Evolutionary conservation across 108 stramenopile species (phyloP), one percentile per base, ranked within the genome.

Genomic region (Parmales sp.): DNA sequence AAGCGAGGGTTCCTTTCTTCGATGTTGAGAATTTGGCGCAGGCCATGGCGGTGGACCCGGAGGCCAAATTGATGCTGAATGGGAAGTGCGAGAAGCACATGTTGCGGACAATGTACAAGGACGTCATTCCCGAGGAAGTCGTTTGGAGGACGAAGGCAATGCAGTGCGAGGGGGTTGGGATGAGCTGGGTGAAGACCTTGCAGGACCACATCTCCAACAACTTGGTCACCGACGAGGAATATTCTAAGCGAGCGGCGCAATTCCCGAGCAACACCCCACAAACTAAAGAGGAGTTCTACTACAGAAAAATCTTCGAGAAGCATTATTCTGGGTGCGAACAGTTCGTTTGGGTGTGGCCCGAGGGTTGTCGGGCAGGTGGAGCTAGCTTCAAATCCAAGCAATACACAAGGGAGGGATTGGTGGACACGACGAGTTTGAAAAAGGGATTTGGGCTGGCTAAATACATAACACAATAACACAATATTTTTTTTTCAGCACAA

Each of bases 121-220:
- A n/a, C n/a, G 65, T 71, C 38, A 86, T 88, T 72, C 87, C 87
- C 9, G 64, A 31, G 9, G 82, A 83, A 3, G 79, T 88, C 3
- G 64, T 88, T 28, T 88, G 87, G 87, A 68, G 87, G 38, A 83
- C 87, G 36, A 88, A 88, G 81, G 87, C 87, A 13, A 88, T 88
- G 87, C 87, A 88, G 67, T 88, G 87, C 44, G 87, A 88, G 67
- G 87, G 87, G 54, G 87, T 88, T 23, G 87, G 87, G 28, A 83
- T 84, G 67, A 83, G 84, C 68, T 88, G 87, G 87, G 87, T 88
- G 37, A 75, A 81, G 19, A 83, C 80, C n/a, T 65, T 88, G 28
- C 87, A 88, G 72, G 50, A 76, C 8, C 71, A 74, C n/a, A 82
- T 88, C 11, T 74, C 87, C 3, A n/a, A n/a, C n/a, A 63, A 73